Evolutionary conservation across 305 asterid species (phyloP).

Genomic region (Coffea humblotiana): DNA sequence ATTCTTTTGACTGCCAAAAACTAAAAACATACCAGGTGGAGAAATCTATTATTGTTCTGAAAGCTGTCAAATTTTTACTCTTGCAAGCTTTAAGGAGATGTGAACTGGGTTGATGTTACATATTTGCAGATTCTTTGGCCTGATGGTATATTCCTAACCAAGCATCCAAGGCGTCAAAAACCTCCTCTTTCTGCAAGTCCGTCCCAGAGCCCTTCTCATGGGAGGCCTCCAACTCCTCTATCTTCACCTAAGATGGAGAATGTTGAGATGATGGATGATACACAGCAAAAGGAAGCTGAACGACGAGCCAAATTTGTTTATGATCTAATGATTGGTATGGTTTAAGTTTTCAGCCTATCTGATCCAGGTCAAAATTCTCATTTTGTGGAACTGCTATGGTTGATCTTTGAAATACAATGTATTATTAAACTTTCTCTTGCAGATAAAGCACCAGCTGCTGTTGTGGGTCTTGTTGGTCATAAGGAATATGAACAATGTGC

Average conservation of each 20-base stretch:
- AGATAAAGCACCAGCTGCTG: constrained; percentile 94
- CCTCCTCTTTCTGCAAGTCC: constrained; percentile 54
- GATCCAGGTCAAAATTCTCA: not conserved
- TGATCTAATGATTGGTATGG: constrained; percentile 85
- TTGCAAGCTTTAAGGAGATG: not conserved
- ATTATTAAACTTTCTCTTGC: constrained; percentile 24
- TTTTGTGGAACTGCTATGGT: not conserved
- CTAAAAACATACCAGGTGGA: not conserved
- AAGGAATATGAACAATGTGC: constrained; percentile 92
- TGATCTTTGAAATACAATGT: constrained; percentile 14
- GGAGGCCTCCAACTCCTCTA: constrained; percentile 41
- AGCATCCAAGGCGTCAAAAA: constrained; percentile 79
- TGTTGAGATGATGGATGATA: constrained; percentile 50
- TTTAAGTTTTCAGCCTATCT: not conserved
- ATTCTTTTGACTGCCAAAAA: not conserved
- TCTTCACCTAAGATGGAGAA: constrained; percentile 59
- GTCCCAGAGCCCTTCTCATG: constrained; percentile 37
- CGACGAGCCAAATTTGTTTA: constrained; percentile 58
- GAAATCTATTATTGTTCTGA: constrained; percentile 18
- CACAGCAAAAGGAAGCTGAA: constrained; percentile 75
- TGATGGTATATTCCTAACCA: constrained; percentile 93
- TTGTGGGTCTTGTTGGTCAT: constrained; percentile 87
- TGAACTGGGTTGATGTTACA: constrained; percentile 3
- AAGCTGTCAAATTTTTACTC: not conserved
- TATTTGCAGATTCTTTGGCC: constrained; percentile 87